These are phyloP conservation scores for Apostasia shenzhenica DNA, from an alignment of 106 monocot genomes.

Conservation along the genomic window DNA sequence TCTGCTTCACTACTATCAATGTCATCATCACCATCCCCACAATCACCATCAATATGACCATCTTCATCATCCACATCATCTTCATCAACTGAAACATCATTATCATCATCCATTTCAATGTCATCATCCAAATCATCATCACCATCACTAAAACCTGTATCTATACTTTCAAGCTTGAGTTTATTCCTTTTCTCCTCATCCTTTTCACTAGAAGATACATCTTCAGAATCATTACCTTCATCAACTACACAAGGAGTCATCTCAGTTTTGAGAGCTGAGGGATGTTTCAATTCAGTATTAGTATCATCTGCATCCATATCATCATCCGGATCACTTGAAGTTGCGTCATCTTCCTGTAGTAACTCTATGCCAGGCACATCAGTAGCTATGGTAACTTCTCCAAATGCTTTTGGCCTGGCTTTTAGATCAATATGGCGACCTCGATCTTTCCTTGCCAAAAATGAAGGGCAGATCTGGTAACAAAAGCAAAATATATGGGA, in stretches of 20 bases:
- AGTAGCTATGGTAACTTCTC: constrained; percentile 61
- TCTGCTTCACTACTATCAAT: constrained; percentile 14
- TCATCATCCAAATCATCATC: constrained; percentile 13
- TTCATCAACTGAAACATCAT: constrained; percentile 12
- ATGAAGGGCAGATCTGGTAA: constrained; percentile 80
- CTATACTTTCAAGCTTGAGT: background rate
- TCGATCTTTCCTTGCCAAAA: constrained; percentile 91
- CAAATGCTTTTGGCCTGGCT: constrained; percentile 92
- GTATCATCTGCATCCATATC: constrained; percentile 19
- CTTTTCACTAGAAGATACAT: constrained; percentile 1
- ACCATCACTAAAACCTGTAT: constrained; percentile 11
- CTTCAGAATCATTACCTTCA: constrained; percentile 19
- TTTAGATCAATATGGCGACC: constrained; percentile 81
- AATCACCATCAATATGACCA: constrained; percentile 16
- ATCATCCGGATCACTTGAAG: constrained; percentile 21
- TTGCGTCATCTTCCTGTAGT: constrained; percentile 41
- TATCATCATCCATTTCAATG: constrained; percentile 1
- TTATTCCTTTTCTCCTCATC: constrained; percentile 9
- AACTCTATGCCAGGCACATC: constrained; percentile 79
- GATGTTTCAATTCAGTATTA: constrained; percentile 17
- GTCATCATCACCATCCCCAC: constrained; percentile 24
- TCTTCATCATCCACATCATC: constrained; percentile 12
- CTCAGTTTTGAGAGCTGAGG: background rate
- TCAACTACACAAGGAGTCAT: background rate
- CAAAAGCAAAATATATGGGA: background rate